Base-by-base conservation (phyloP, 345 rosid genomes). In the Pugionium cornutum region DNA sequence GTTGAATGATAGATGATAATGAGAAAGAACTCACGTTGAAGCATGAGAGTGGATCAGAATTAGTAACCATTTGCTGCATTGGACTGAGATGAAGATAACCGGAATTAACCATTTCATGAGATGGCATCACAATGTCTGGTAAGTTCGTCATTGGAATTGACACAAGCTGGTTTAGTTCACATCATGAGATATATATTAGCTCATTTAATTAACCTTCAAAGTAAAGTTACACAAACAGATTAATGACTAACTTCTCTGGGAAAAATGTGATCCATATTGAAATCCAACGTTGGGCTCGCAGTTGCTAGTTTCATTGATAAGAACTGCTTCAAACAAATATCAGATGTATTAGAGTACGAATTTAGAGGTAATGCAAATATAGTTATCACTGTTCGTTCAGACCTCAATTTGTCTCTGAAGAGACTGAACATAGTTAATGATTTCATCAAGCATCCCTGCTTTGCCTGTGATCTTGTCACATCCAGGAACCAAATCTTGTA, bases 361-460 rank as follows among this genome's bases (percentile, higher is more conserved):
- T 2, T 34, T 37, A 26, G n/a, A 46, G 2, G 0, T 11, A 28
- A 1, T 36, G 18, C 0, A 18, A 18, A 18, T 18, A 18, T 18
- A 18, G 18, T 18, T 18, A 18, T 18, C 18, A 18, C 18, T 18
- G 10, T 27, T n/a, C n/a, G n/a, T n/a, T 1, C 58, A 45, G 74
- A 94, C 99, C 99, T 94, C 97, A 68, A 94, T 95, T 69, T 94
- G 99, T 59, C 97, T 80, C 64, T 90, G 97, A 54, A 94, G 87
- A 58, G 99, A 94, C 61, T 94, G 99, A 26, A 90, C 99, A 59
- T 94, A 94, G 82, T 94, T 94, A 69, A 94, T 94, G 70, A 90
- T 90, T 81, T 94, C 99, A 82, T 94, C 99, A 29, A 94, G 87
- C 99, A 94, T 94, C 66, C 88, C 95, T 51, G 97, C 97, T 85